Evolutionary conservation across 2,329 filamentous ascomycete genomes (phyloP).

Genomic region (Microcyclospora pomicola): DNA sequence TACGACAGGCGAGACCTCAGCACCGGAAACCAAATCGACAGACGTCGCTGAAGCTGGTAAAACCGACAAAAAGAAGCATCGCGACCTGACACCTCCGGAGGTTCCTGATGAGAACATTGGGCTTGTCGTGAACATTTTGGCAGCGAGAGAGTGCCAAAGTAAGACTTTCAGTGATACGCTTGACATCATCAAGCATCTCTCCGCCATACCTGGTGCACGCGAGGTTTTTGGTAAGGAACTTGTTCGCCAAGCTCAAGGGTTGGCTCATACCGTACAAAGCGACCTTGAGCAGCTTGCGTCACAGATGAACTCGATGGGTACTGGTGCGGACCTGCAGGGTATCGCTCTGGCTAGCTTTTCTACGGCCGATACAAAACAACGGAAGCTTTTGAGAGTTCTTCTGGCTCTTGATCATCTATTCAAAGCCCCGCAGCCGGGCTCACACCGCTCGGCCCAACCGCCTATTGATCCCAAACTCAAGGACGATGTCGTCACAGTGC

Average conservation of each 20-base stretch:
- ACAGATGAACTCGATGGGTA: conserved; percentile 74
- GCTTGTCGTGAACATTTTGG: conserved; percentile 90
- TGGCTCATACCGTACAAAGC: conserved; percentile 71
- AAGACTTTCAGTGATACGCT: conserved; percentile 97
- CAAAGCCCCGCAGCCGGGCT: conserved; percentile 36
- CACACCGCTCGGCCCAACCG: conserved; percentile 3
- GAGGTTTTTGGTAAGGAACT: conserved; percentile 86
- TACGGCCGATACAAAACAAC: conserved; percentile 87
- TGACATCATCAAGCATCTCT: conserved; percentile 97
- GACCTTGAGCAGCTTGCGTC: conserved; percentile 76
- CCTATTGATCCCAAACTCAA: conserved; percentile 47
- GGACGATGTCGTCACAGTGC: conserved; percentile 68
- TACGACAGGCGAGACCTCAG: conserved; percentile 6
- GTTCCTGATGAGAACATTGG: conserved; percentile 82
- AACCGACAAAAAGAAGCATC: conserved; percentile 43
- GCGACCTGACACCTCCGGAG: conserved; percentile 60
- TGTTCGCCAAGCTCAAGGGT: conserved; percentile 67
- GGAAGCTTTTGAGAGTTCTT: conserved; percentile 81
- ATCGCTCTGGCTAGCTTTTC: conserved; percentile 92
- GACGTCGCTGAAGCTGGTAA: too few relatives aligned
- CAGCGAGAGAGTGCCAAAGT: conserved; percentile 87
- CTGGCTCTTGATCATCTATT: conserved; percentile 94
- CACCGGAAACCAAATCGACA: conserved; percentile 21
- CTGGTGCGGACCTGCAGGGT: conserved; percentile 88
- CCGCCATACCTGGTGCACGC: conserved; percentile 80